Evolutionary conservation across 2,329 filamentous ascomycete genomes (phyloP).

Genomic region (Colletotrichum echinochloae): DNA sequence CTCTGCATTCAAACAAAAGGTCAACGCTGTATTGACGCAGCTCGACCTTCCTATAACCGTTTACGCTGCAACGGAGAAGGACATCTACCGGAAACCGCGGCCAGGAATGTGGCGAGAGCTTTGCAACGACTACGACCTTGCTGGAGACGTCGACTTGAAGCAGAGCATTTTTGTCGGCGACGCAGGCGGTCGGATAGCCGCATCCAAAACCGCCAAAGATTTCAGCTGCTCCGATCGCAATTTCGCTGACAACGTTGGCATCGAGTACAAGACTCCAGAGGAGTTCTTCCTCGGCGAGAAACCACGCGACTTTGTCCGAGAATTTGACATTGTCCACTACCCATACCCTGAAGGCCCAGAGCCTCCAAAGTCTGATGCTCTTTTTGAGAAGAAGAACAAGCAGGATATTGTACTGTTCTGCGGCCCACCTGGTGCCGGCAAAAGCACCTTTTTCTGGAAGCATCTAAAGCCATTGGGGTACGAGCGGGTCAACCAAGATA

Average conservation of each 20-base stretch:
- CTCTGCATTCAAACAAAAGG: constrained; percentile 85
- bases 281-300: constrained; percentile 85
- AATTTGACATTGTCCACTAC: constrained; percentile 77
- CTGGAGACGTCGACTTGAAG: constrained; percentile 72
- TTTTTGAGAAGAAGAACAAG: constrained; percentile 71
- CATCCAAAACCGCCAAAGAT: constrained; percentile 60
- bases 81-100: constrained; percentile 88
- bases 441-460: constrained; percentile 90
- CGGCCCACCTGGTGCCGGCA: constrained; percentile 89
- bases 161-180: constrained; percentile 91
- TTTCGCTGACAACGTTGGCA: constrained; percentile 85
- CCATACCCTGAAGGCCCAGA: constrained; percentile 52
- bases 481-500: constrained; percentile 89
- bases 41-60: constrained; percentile 82
- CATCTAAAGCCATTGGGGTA: constrained; percentile 83
- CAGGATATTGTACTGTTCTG: constrained; percentile 87
- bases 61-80: constrained; percentile 87
- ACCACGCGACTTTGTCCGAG: constrained; percentile 73
- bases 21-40: constrained; percentile 74
- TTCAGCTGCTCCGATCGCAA: constrained; percentile 79
- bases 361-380: constrained; percentile 47
- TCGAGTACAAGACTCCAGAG: constrained; percentile 87
- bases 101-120: constrained; percentile 85
- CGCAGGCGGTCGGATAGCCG: constrained; percentile 74
- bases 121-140: constrained; percentile 69